Evolutionary conservation across 192 early-diverging fungal genomes (phyloP), one percentile per base, ranked within the genome.

Genomic region (Coemansia sp.): DNA sequence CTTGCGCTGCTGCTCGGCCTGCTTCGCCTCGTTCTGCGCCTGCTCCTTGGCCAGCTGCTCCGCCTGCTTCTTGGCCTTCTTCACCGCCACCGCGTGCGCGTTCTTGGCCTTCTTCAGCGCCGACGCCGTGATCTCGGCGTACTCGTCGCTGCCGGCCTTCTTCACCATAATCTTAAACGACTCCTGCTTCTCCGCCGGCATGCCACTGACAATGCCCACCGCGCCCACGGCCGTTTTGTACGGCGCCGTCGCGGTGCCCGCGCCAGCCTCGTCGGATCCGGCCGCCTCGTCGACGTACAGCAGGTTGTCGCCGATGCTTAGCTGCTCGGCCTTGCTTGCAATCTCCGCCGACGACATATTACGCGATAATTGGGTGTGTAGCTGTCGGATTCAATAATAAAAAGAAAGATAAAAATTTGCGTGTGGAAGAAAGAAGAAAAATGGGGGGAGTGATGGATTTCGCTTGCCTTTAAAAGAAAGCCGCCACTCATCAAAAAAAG

Each of bases 61-160:
- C 21, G 85, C 84, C 36, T 81, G 63, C 82, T 96, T 95, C 78
- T 85, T 83, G 27, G 83, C 84, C 81, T 92, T 92, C 70, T 82
- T 85, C 50, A 74, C 50, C 15, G 81, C 63, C 38, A 82, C 73
- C 42, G 79, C 85, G 53, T 85, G 68, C 26, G 77, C 78, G 72
- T 89, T 90, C 59, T 87, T 83, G 6, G 88, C 88, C 71, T 98
- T 99, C 81, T 99, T 99, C 47, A 95, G 62, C 8, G 90, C 93
- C 42, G 94, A 82, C 28, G 83, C 85, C n/a, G 92, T 89, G 62
- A 90, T 86, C 40, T 85, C 80, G 38, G 75, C 78, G 67, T 79
- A 96, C 15, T 80, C 85, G 39, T 87, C 84, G n/a, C 80, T 85
- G 17, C 79, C 62, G 32, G 76, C 78, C 75, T 94, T 94, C 56